phyloP scores from a whole-genome alignment of 768 basidiomycete species.

The Serendipita vermifera region DNA sequence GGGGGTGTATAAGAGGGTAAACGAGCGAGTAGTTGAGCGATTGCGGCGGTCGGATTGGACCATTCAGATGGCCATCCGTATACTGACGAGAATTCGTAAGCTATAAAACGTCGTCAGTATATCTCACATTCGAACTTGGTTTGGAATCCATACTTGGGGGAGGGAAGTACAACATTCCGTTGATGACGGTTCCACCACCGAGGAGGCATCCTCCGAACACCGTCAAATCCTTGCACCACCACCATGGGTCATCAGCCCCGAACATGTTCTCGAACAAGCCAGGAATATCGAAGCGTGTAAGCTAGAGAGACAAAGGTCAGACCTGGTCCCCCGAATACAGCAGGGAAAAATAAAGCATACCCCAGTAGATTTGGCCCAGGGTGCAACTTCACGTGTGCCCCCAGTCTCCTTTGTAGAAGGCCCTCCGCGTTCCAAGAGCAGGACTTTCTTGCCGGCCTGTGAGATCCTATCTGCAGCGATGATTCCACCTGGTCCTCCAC shows the following conservation, averaged over 20 bases:
- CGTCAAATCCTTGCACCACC: conserved; percentile 55
- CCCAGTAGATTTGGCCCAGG: conserved; percentile 21
- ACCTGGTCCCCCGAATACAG: background rate
- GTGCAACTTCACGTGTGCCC: conserved; percentile 35
- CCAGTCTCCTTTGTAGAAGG: conserved; percentile 48
- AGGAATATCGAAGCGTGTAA: conserved; percentile 54
- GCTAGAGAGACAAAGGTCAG: conserved; percentile 22
- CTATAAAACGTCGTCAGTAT: too few species aligned
- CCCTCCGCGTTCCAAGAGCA: conserved; percentile 50
- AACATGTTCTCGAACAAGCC: conserved; percentile 58
- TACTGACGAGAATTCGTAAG: conserved; percentile 36
- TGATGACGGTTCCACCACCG: conserved; percentile 50
- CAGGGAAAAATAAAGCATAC: conserved; percentile 7
- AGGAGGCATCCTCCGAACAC: conserved; percentile 52
- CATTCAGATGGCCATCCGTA: conserved; percentile 45
- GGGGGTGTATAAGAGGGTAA: conserved; percentile 46
- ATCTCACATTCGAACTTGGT: too few species aligned
- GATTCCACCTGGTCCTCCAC: conserved; percentile 46
- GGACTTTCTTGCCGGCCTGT: conserved; percentile 48
- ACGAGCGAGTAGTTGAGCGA: conserved; percentile 34
- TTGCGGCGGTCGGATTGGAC: conserved; percentile 40
- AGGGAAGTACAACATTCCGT: conserved; percentile 26
- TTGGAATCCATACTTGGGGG: conserved; percentile 1
- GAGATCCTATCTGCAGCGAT: conserved; percentile 46
- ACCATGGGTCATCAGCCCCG: conserved; percentile 41